Conservation (phyloP, 2,329 filamentous ascomycete species). For the Dryadomyces quercivorus region DNA sequence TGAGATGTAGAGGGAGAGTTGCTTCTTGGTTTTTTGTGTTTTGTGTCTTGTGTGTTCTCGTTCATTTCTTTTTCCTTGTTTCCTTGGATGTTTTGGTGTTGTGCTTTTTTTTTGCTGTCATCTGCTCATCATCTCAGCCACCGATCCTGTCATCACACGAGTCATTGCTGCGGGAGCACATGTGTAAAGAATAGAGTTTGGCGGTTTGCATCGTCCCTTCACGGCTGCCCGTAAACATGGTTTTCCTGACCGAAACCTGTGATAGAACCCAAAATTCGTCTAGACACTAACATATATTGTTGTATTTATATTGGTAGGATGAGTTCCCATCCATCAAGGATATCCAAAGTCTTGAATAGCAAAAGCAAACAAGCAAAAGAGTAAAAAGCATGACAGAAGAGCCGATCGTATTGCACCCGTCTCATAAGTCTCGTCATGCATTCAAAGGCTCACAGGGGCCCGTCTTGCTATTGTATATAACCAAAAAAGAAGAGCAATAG, state of each 20-base stretch:
- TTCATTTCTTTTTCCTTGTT: background rate
- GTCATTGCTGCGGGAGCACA: no score
- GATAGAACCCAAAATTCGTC: no score
- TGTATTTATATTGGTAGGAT: no score
- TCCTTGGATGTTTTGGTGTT: background rate
- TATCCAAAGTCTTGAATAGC: background rate
- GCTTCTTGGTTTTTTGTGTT: background rate
- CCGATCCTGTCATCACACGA: background rate
- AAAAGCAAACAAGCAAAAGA: background rate
- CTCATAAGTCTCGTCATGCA: background rate
- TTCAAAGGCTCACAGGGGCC: background rate
- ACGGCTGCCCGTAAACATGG: no score
- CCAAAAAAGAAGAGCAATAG: no score
- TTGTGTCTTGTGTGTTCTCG: background rate
- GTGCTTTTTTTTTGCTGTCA: background rate
- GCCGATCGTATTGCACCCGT: background rate
- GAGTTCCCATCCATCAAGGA: background rate
- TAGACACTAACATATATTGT: no score
- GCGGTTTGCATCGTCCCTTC: background rate
- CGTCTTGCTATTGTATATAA: no score
- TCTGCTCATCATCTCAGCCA: background rate
- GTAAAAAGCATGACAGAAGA: background rate
- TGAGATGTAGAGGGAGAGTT: slow-evolving; percentile 21
- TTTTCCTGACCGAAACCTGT: no score
- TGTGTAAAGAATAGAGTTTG: background rate